A percentile compares a stretch with the other conserved stretches of the same genome.
phyloP scores from a whole-genome alignment of 2,329 filamentous ascomycete genomes.

The Aspergillus fructus region DNA sequence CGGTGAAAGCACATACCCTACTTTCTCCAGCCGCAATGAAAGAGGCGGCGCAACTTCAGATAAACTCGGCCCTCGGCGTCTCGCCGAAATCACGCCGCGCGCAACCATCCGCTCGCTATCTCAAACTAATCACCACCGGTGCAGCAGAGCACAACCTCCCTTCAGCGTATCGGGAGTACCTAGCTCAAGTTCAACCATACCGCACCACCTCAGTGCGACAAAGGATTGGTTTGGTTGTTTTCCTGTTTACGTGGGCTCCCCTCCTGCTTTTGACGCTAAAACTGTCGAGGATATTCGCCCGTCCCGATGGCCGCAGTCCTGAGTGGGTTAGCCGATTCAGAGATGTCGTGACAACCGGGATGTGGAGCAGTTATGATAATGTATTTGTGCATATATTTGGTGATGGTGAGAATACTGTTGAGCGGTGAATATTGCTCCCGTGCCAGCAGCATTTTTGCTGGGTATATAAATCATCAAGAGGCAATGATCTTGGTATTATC shows the following conservation, averaged over 20 bases:
- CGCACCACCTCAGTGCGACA: slow-evolving; percentile 67
- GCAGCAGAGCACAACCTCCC: slow-evolving; percentile 80
- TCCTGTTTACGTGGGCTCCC: slow-evolving; percentile 61
- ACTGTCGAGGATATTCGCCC: slow-evolving; percentile 50
- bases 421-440: background rate
- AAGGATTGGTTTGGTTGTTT: slow-evolving; percentile 61
- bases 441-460: background rate
- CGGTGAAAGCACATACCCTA: slow-evolving; percentile 83
- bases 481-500: background rate
- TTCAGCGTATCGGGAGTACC: slow-evolving; percentile 70
- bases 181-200: slow-evolving; percentile 69
- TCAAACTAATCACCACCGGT: slow-evolving; percentile 75
- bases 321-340: slow-evolving; percentile 61
- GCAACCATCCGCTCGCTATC: slow-evolving; percentile 79
- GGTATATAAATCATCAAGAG: background rate
- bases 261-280: slow-evolving; percentile 56
- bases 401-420: slow-evolving; percentile 72
- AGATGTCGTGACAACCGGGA: slow-evolving; percentile 53
- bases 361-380: slow-evolving; percentile 66
- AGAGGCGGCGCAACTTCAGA: slow-evolving; percentile 12
- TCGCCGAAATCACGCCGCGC: slow-evolving; percentile 71
- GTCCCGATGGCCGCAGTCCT: slow-evolving; percentile 67
- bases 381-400: slow-evolving; percentile 71
- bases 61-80: slow-evolving; percentile 40
- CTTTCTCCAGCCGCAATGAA: slow-evolving; percentile 60